A percentile compares a stretch with the other conserved stretches of the same genome.
Conservation (phyloP, 2,329 filamentous ascomycete species). For the Scedosporium boydii region DNA sequence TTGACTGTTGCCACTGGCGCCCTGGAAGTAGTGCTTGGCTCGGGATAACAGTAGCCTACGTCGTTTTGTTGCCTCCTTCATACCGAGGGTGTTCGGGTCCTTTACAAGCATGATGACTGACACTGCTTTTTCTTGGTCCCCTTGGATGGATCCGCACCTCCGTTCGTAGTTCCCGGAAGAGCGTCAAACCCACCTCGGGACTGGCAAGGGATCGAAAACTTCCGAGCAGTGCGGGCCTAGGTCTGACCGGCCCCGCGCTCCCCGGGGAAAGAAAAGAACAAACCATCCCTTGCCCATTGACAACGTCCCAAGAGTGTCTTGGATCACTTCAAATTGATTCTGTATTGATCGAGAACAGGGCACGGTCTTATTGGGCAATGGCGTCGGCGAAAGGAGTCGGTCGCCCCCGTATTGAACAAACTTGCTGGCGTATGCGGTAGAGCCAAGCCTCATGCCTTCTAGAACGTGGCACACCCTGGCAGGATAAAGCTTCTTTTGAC, state of each 20-base stretch:
- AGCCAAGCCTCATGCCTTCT: neutral
- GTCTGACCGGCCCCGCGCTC: neutral
- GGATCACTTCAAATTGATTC: neutral
- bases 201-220: neutral
- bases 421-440: neutral
- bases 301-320: neutral
- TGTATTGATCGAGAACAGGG: neutral
- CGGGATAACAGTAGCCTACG: neutral
- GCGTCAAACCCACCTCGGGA: neutral
- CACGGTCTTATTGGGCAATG: neutral
- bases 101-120: too few relatives aligned
- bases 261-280: neutral
- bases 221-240: neutral
- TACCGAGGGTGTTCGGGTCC: too few relatives aligned
- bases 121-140: neutral
- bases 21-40: too few relatives aligned
- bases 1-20: too few relatives aligned
- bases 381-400: neutral
- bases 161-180: neutral
- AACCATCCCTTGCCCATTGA: too few relatives aligned
- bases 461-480: neutral
- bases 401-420: neutral
- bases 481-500: neutral
- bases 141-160: neutral
- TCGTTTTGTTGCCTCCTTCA: neutral